A percentile compares a stretch with the other conserved stretches of the same genome.
phyloP scores from a whole-genome alignment of 2,329 filamentous ascomycete genomes.

The Venturia nashicola region DNA sequence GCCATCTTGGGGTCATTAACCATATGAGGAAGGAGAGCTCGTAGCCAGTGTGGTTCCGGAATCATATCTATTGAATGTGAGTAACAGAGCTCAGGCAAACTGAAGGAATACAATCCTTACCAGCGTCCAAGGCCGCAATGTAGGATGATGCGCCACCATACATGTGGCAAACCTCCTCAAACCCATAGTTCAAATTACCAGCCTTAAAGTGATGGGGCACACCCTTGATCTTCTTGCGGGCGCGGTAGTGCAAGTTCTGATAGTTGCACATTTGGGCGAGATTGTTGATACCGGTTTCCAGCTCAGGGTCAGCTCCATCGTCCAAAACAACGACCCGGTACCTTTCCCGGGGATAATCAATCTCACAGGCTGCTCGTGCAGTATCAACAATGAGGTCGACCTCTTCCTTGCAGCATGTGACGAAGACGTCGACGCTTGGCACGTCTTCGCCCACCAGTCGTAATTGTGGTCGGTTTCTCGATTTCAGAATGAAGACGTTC shows the following conservation, averaged over 20 bases:
- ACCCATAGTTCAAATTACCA: constrained; percentile 50
- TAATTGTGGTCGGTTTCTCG: constrained; percentile 41
- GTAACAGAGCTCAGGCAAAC: neutral
- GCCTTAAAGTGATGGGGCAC: constrained; percentile 46
- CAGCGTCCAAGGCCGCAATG: constrained; percentile 53
- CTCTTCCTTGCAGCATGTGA: constrained; percentile 33
- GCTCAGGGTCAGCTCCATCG: constrained; percentile 23
- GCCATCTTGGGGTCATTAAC: constrained; percentile 43
- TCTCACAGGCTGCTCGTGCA: constrained; percentile 23
- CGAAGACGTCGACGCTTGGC: constrained; percentile 31
- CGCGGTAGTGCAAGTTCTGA: constrained; percentile 30
- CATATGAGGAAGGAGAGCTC: constrained; percentile 46
- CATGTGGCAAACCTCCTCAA: constrained; percentile 37
- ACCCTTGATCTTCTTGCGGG: constrained; percentile 27
- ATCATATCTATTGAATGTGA: constrained; percentile 37
- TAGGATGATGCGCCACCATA: constrained; percentile 44
- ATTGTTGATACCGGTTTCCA: constrained; percentile 24
- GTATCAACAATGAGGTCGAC: constrained; percentile 30
- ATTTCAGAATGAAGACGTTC: constrained; percentile 46
- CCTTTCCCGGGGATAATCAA: constrained; percentile 28
- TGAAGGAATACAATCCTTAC: constrained; percentile 18
- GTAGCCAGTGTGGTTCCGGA: constrained; percentile 47
- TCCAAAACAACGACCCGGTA: constrained; percentile 29
- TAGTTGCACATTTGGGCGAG: constrained; percentile 20
- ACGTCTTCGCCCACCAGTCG: constrained; percentile 29